Base-by-base conservation (phyloP, 208 protist species). In the Angomonas deanei region DNA sequence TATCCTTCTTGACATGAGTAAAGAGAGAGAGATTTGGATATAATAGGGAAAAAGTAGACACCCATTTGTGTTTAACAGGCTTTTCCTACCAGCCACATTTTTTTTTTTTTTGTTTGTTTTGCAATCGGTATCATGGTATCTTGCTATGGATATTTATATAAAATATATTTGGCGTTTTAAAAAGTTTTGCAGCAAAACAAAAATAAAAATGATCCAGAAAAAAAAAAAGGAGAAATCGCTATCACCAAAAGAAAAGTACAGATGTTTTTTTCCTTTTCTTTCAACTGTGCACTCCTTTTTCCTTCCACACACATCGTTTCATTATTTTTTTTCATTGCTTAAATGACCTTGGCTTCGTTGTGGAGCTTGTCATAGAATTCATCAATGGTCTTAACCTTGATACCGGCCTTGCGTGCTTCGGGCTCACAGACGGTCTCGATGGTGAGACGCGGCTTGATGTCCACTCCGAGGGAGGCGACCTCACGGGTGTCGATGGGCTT, bases 301-400 rank as follows among this genome's bases (percentile, higher is more conserved):
- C 64, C 30, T 53, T 64, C 36, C 52, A 39, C 28, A 8, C n/a
- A 28, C 8, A 19, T 3, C 47, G 3, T 61, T 50, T 57, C 48
- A 17, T 3, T 62, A 52, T 34, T 52, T 26, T 56, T 39, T 23
- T 38, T 32, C 8, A 1, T 1, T n/a, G 4, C 15, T 78, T 82
- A 97, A 52, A 95, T 32, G 10, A 94, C 85, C 69, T 93, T 96
- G 1, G 88, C 93, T 70, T 96, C 91, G 70, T 92, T 93, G 66
- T 89, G 91, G 23, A 98, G 82, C 73, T 97, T 97, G 47, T 91
- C 77, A 53, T 94, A 79, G 24, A 98, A 79, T 58, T 97, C 92
- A 24, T 97, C 91, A 4, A 94, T 85, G 2, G 74, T 83, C 70
- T 85, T 94, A 15, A 97, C 92, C 66, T 88, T 95, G n/a, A 92